phyloP scores from a whole-genome alignment of 116 monocot species.

The Dioscorea cayenensis region DNA sequence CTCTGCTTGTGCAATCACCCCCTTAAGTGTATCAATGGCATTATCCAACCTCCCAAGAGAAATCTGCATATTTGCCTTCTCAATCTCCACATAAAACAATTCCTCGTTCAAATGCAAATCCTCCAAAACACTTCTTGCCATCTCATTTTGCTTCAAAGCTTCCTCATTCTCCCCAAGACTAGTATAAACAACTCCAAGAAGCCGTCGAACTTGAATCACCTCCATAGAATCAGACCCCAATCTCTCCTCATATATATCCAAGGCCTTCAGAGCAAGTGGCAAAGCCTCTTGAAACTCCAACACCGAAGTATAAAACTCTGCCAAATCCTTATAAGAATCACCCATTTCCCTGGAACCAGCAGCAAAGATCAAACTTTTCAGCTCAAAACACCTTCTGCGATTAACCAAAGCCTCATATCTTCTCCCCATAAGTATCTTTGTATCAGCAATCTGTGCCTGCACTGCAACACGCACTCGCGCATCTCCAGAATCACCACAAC shows the following conservation, averaged over 20 bases:
- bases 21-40: conserved; percentile 31
- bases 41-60: conserved; percentile 31
- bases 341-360: conserved; percentile 22
- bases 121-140: conserved; percentile 16
- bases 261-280: conserved; percentile 30
- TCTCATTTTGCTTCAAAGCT: conserved; percentile 43
- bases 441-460: conserved; percentile 27
- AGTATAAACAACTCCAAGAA: conserved; percentile 36
- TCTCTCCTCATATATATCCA: conserved; percentile 22
- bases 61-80: conserved; percentile 34
- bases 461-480: conserved; percentile 12
- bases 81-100: conserved; percentile 26
- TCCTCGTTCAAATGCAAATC: conserved; percentile 22
- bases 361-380: conserved; percentile 24
- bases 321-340: conserved; percentile 24
- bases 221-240: conserved; percentile 37
- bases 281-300: conserved; percentile 35
- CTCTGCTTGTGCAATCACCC: conserved; percentile 21
- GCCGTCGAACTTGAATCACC: conserved; percentile 26
- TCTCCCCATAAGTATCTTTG: conserved; percentile 33
- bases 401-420: conserved; percentile 36
- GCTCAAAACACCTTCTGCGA: conserved; percentile 24
- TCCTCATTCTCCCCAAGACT: conserved; percentile 35
- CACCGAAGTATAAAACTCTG: conserved; percentile 33
- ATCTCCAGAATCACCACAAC: conserved; percentile 6